Conservation (phyloP, 805 yeast genomes). For the Tetrapisispora nanseiensis region DNA sequence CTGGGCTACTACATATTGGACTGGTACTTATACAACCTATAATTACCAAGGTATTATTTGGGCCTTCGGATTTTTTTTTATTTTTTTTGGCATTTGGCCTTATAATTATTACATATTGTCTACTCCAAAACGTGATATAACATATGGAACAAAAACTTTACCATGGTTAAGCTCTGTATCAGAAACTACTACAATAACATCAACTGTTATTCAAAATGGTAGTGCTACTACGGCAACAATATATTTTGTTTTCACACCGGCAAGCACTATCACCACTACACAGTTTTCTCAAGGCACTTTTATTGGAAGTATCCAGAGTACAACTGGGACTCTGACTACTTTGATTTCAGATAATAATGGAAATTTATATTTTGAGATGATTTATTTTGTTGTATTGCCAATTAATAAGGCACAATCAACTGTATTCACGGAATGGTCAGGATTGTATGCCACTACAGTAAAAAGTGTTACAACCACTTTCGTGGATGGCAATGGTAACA, state of each 20-base stretch:
- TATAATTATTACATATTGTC: background rate
- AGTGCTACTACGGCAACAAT: conserved; percentile 1
- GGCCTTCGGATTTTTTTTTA: background rate
- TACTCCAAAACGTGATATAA: background rate
- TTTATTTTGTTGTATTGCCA: background rate
- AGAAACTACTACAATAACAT: background rate
- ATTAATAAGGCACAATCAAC: background rate
- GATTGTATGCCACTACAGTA: background rate
- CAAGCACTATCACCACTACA: background rate
- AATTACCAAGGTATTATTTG: background rate
- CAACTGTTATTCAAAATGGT: background rate
- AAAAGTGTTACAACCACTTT: background rate
- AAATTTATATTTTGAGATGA: background rate
- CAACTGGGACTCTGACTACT: background rate
- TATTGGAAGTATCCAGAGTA: background rate
- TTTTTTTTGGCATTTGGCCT: conserved; percentile 3
- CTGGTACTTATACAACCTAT: background rate
- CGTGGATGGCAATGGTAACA: background rate
- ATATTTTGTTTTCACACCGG: background rate
- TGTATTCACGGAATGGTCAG: background rate
- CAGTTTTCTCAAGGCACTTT: background rate
- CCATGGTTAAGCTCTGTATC: background rate
- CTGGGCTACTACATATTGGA: conserved; percentile 1
- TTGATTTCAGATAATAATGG: background rate
- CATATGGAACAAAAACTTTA: background rate